Evolutionary conservation across 129 eudicot species (phyloP).

Genomic region (Chrysanthemum seticuspe): DNA sequence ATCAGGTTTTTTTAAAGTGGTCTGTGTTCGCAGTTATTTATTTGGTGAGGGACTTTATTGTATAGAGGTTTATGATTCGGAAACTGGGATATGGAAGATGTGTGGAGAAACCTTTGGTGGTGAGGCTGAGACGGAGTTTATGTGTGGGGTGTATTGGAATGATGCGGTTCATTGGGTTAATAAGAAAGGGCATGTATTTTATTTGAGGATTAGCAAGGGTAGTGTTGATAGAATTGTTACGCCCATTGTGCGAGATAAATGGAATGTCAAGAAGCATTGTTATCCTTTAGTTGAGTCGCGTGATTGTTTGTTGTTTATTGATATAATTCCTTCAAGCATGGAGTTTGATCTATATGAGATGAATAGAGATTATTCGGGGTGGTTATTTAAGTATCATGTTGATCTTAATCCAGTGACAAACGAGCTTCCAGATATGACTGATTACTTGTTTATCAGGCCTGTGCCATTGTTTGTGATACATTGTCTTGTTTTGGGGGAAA

Average conservation of each 20-base stretch:
- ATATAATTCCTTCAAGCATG: slow-evolving; percentile 16
- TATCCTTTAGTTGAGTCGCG: slow-evolving; percentile 40
- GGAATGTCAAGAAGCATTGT: slow-evolving; percentile 33
- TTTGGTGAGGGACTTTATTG: slow-evolving; percentile 16
- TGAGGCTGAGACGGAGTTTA: slow-evolving; percentile 30
- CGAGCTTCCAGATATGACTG: background rate
- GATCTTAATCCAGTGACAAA: slow-evolving; percentile 20
- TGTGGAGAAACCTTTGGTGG: slow-evolving; percentile 24
- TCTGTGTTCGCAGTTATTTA: slow-evolving; percentile 26
- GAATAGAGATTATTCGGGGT: slow-evolving; percentile 34
- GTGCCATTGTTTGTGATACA: slow-evolving; percentile 13
- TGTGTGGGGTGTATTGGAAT: slow-evolving; percentile 49
- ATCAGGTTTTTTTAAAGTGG: slow-evolving; percentile 23
- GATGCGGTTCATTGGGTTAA: slow-evolving; percentile 48
- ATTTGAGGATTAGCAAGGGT: slow-evolving; percentile 34
- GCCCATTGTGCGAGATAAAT: slow-evolving; percentile 23
- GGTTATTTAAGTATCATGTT: slow-evolving; percentile 37
- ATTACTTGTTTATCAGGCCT: background rate
- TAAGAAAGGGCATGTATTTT: slow-evolving; percentile 21
- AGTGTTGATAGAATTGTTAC: slow-evolving; percentile 21
- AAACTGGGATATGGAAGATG: slow-evolving; percentile 31
- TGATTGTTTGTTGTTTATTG: slow-evolving; percentile 46
- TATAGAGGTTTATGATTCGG: slow-evolving; percentile 43
- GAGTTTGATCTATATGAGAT: slow-evolving; percentile 37
- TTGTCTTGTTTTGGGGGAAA: slow-evolving; percentile 30